Conservation (phyloP, 1,139 yeast species). For the Debaryomyces fabryi region DNA sequence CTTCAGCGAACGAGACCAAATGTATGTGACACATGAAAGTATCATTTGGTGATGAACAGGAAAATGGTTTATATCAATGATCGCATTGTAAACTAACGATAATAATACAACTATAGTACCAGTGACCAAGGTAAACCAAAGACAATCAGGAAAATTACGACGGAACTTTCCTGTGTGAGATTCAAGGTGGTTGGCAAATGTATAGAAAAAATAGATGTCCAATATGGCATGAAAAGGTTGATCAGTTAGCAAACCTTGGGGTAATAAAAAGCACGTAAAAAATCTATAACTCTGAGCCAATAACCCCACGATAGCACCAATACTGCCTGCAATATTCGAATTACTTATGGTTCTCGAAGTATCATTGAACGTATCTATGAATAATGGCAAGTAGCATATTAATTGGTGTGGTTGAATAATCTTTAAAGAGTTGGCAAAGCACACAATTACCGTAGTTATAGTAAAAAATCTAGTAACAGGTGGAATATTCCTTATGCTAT, state of each 20-base stretch:
- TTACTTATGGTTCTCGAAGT: constrained; percentile 4
- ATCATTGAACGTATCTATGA: constrained; percentile 10
- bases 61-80: constrained; percentile 24
- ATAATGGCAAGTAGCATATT: constrained; percentile 15
- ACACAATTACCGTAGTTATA: constrained; percentile 35
- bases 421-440: constrained; percentile 27
- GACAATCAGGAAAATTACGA: constrained; percentile 56
- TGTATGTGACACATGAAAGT: constrained; percentile 56
- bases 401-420: constrained; percentile 17
- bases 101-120: constrained; percentile 47
- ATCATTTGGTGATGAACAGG: constrained; percentile 41
- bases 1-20: constrained; percentile 61
- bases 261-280: constrained; percentile 52
- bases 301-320: constrained; percentile 12
- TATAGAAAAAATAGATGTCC: constrained; percentile 60
- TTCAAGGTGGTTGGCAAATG: constrained; percentile 59
- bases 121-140: constrained; percentile 54
- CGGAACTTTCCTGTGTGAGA: constrained; percentile 49
- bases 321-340: constrained; percentile 7
- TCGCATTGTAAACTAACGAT: constrained; percentile 30
- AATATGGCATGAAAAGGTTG: constrained; percentile 50
- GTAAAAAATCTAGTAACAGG: constrained; percentile 53
- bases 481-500: constrained; percentile 40
- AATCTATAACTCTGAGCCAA: constrained; percentile 45
- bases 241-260: constrained; percentile 33